Conservation (phyloP, 345 rosid species). For the Brassica juncea region DNA sequence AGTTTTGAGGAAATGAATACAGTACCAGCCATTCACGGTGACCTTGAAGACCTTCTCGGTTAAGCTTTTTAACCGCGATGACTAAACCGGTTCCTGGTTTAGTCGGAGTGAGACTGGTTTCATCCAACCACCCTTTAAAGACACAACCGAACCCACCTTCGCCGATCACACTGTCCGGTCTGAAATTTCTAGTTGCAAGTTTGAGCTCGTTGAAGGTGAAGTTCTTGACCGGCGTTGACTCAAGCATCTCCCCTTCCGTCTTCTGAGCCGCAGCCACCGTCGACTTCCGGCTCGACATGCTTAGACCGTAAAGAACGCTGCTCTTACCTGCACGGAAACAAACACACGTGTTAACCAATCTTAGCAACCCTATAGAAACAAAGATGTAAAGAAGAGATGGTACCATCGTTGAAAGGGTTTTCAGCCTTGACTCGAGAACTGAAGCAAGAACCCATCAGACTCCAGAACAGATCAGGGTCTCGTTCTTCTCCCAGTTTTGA, state of each 20-base stretch:
- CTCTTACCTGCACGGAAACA: slow-evolving; percentile 34
- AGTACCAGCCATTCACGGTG: slow-evolving; percentile 96
- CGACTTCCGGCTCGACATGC: slow-evolving; percentile 51
- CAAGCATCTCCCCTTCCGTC: slow-evolving; percentile 89
- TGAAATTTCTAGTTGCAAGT: slow-evolving; percentile 80
- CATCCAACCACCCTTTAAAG: slow-evolving; percentile 96
- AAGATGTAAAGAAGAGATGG: slow-evolving; percentile 14
- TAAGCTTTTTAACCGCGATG: slow-evolving; percentile 89
- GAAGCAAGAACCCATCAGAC: slow-evolving; percentile 40
- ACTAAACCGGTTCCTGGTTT: slow-evolving; percentile 86
- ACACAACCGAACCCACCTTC: slow-evolving; percentile 99
- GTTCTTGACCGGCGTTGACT: slow-evolving; percentile 65
- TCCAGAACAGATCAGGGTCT: slow-evolving; percentile 10
- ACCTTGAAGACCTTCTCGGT: slow-evolving; percentile 89
- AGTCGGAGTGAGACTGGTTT: slow-evolving; percentile 59
- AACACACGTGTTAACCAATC: background rate
- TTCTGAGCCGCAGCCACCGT: slow-evolving; percentile 60
- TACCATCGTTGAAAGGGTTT: slow-evolving; percentile 30
- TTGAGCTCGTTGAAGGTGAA: slow-evolving; percentile 71
- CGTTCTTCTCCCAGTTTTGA: background rate
- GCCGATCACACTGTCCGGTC: slow-evolving; percentile 91
- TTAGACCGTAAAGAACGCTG: slow-evolving; percentile 41
- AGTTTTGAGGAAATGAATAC: slow-evolving; percentile 31
- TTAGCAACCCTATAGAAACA: background rate
- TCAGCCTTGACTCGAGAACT: slow-evolving; percentile 39